A percentile compares a stretch with the other conserved stretches of the same genome.
These are phyloP conservation scores for Macrophomina pseudophaseolina DNA, from an alignment of 2,329 filamentous ascomycete species.

Conservation along the genomic window DNA sequence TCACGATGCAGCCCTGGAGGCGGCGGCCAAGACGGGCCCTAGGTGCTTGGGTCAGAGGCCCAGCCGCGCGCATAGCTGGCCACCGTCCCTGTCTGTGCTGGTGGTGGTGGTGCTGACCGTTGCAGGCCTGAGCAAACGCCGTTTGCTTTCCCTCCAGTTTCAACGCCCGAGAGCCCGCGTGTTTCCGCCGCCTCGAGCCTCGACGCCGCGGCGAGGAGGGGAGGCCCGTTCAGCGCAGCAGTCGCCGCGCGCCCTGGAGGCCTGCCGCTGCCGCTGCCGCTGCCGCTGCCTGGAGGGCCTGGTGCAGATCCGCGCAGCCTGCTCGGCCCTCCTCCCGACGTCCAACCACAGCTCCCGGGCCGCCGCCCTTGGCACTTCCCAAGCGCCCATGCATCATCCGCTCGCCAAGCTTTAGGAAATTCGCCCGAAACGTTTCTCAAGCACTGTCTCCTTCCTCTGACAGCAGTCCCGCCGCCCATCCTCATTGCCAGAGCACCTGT, in stretches of 20 bases:
- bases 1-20: slow-evolving; percentile 9
- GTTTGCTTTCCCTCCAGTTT: slow-evolving; percentile 1
- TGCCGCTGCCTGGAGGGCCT: too few relatives aligned
- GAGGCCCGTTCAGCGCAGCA: too few relatives aligned
- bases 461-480: slow-evolving; percentile 6
- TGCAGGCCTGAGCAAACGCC: background rate
- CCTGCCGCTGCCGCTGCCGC: too few relatives aligned
- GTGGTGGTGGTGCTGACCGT: background rate
- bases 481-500: background rate
- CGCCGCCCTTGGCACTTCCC: background rate
- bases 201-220: too few relatives aligned
- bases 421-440: slow-evolving; percentile 15
- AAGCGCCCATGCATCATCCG: background rate
- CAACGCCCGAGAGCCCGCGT: too few relatives aligned
- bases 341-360: background rate
- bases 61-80: slow-evolving; percentile 12
- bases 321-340: background rate
- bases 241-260: too few relatives aligned
- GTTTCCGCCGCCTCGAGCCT: too few relatives aligned
- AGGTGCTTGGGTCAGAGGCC: background rate
- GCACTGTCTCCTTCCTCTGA: slow-evolving; percentile 15
- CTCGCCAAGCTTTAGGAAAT: slow-evolving; percentile 13
- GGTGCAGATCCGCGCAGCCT: slow-evolving; percentile 15
- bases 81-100: background rate
- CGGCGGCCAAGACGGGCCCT: slow-evolving; percentile 17